Evolutionary conservation across 164 flowering plant genomes (phyloP).

Genomic region (Platanus orientalis): DNA sequence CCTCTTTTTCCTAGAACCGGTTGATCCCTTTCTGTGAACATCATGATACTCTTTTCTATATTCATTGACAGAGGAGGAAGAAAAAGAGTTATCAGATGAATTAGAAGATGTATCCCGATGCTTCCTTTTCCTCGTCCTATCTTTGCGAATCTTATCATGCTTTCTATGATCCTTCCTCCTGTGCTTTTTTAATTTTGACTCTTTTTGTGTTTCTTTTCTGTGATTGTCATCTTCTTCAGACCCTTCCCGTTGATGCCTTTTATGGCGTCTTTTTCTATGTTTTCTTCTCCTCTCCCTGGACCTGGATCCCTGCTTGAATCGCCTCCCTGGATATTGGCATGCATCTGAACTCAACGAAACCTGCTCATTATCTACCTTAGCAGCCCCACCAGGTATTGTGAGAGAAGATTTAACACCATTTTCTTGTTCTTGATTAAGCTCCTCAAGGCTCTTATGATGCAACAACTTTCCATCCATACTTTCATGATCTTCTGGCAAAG

Average conservation of each 20-base stretch:
- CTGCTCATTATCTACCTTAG: background rate
- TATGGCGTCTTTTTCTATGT: conserved; percentile 6
- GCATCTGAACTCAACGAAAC: conserved; percentile 4
- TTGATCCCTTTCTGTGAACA: conserved; percentile 5
- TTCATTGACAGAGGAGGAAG: background rate
- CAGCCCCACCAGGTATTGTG: background rate
- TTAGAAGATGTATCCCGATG: conserved; percentile 11
- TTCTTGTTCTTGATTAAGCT: conserved; percentile 1
- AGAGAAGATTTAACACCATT: background rate
- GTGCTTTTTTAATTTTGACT: conserved; percentile 3
- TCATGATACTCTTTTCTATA: background rate
- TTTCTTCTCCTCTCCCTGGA: conserved; percentile 13
- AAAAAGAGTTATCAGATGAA: conserved; percentile 9
- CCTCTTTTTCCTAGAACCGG: conserved; percentile 8
- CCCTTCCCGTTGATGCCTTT: conserved; percentile 3
- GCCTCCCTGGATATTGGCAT: conserved; percentile 4
- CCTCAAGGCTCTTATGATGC: background rate
- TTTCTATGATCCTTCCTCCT: conserved; percentile 5
- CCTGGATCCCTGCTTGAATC: conserved; percentile 3
- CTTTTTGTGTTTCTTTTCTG: background rate
- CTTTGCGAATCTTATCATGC: conserved; percentile 12
- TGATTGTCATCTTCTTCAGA: conserved; percentile 12
- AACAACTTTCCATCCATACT: conserved; percentile 1
- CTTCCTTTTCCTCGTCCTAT: conserved; percentile 12
- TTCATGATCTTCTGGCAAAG: conserved; percentile 3